These are phyloP conservation scores for Monosporascus sp. DNA, from an alignment of 2,329 filamentous ascomycete genomes.

Conservation along the genomic window DNA sequence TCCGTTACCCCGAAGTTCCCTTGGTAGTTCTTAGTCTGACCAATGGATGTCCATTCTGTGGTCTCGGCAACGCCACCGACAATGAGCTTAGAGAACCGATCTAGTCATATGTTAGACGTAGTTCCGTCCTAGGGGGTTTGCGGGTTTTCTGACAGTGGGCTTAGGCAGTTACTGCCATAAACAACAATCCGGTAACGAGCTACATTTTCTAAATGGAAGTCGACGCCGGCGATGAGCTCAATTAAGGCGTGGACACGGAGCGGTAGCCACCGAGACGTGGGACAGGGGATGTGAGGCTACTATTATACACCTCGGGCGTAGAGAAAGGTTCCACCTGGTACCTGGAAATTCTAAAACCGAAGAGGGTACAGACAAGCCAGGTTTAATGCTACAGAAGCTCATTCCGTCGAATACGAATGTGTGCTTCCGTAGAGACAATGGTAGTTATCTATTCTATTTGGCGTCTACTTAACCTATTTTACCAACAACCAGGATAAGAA, in stretches of 20 bases:
- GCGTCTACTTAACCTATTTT: background rate
- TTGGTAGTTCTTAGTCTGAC: conserved; percentile 30
- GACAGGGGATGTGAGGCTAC: too few relatives aligned
- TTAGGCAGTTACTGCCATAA: conserved; percentile 8
- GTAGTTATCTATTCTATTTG: background rate
- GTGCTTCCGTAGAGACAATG: background rate
- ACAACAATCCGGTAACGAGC: conserved; percentile 1
- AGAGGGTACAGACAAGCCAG: too few relatives aligned
- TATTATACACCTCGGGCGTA: too few relatives aligned
- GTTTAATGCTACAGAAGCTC: too few relatives aligned
- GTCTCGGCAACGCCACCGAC: conserved; percentile 19
- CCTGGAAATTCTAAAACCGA: too few relatives aligned
- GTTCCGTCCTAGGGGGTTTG: background rate
- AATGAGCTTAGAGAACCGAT: conserved; percentile 25
- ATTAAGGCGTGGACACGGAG: too few relatives aligned
- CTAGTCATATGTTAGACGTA: conserved; percentile 7
- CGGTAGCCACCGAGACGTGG: too few relatives aligned
- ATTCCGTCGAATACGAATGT: too few relatives aligned
- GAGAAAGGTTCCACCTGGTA: too few relatives aligned
- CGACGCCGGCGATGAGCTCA: too few relatives aligned
- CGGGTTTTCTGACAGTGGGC: conserved; percentile 9
- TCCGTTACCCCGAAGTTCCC: conserved; percentile 27
- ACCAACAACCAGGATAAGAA: background rate
- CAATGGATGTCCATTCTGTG: conserved; percentile 22
- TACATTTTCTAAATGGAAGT: background rate